Evolutionary conservation across 768 basidiomycete species (phyloP), one percentile per base, ranked within the genome.

Genomic region (Hericium rajendrae): DNA sequence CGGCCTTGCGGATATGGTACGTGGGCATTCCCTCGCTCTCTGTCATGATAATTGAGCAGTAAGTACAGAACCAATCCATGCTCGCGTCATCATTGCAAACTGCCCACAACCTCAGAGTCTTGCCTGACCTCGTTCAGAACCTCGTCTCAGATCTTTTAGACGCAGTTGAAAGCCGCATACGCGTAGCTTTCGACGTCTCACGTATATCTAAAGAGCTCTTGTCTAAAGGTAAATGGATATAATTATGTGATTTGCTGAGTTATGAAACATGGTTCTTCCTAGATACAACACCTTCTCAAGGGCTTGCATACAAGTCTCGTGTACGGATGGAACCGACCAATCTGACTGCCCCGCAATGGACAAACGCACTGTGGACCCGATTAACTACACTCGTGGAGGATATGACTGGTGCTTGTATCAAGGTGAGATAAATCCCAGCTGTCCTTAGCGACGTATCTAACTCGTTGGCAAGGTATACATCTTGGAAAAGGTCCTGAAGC

Each of bases 71-170:
- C 65, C 93, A 91, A 72, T 83, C 92, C 1, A 72, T 95, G 16
- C 78, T 99, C 1, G 92, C 94, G 0, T 94, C 92, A 1, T 92
- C 95, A 0, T 77, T 99, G 12, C 97, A 98, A 75, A 97, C 93
- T 1, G 94, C 95, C 4, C 89, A 92, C 71, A 99, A 97, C 67
- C 80, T 99, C 13, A 79, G 87, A 28, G 80, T 90, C 15, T 76
- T 99, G 11, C 90, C 95, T 0, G 79, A 83, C 24, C 79, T 97
- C 6, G 89, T 97, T 4, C 82, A 86, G 57, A 81, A 81, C 53
- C 79, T 98, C 2, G 73, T 97, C 16, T 71, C 73, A 5, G 91
- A 95, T 68, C 73, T 97, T 8, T 89, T 85, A 18, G 85, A 90
- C 51, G 85, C 87, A 0, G 87, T 97, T 3, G 88, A 92, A 62